Base-by-base conservation (phyloP, 2,329 filamentous ascomycete genomes). In the Colletotrichum aenigma region DNA sequence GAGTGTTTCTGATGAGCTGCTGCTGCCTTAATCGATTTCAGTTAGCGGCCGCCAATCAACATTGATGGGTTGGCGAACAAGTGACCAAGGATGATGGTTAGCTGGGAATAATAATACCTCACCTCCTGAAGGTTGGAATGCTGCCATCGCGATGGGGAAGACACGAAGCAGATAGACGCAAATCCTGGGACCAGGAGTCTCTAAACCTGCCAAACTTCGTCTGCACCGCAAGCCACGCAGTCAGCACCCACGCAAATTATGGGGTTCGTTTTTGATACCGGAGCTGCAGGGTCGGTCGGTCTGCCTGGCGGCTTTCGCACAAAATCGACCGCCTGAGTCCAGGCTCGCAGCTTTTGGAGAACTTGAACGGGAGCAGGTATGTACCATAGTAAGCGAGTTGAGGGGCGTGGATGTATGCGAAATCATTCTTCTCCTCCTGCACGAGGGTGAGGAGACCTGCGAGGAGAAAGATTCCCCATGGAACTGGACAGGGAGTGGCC, bases 401-500 rank as follows among this genome's bases (percentile, higher is more conserved):
- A 43, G 60, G 58, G 73, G 73, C 18, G 73, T 75, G 70, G 32
- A 13, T 18, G 32, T 73, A 73, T n/a, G 38, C 38, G 26, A 64
- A 64, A 24, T 21, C 48, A 18, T 16, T 30, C 9, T 56, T 38
- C 55, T 38, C 38, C 36, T 60, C 48, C 66, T 13, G 36, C 18
- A 38, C 18, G 16, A 18, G 60, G 56, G 28, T 32, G 15, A 30
- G 36, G 68, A 43, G n/a, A 58, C 24, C 28, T 48, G 38, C 16
- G 48, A 65, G 64, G 64, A 60, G n/a, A 64, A 65, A 68, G 12
- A 28, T 64, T 65, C 64, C 64, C 64, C 64, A 64, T 24, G 34
- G 13, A 58, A 65, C 60, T 56, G 56, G 64, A 61, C 72, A 62
- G 12, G 12, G 9, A 15, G 64, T 58, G 64, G 58, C 64, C 56